Percentiles rank a stretch among this genome's conserved stretches.
phyloP scores from a whole-genome alignment of 2,329 filamentous ascomycete species.

The Pyrenophora seminiperda region DNA sequence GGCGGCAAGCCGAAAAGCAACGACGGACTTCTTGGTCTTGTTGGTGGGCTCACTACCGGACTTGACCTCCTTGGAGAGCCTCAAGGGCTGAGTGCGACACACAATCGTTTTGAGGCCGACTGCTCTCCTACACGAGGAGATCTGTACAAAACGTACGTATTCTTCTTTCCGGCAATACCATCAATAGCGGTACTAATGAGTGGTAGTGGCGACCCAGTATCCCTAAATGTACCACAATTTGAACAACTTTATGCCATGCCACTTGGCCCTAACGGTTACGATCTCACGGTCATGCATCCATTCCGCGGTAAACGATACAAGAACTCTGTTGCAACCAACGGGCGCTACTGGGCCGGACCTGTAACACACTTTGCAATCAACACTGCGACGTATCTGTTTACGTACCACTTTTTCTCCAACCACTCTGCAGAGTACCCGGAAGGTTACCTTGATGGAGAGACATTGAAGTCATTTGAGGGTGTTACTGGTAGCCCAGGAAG shows the following conservation, averaged over 20 bases:
- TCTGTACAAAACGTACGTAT: slow-evolving; percentile 7
- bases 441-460: slow-evolving; percentile 24
- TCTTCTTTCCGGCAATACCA: background rate
- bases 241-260: slow-evolving; percentile 10
- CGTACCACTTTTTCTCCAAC: slow-evolving; percentile 26
- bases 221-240: slow-evolving; percentile 4
- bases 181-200: background rate
- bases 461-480: slow-evolving; percentile 25
- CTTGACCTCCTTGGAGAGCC: slow-evolving; percentile 21
- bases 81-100: slow-evolving; percentile 20
- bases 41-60: slow-evolving; percentile 23
- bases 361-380: slow-evolving; percentile 25
- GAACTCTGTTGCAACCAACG: slow-evolving; percentile 23
- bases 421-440: slow-evolving; percentile 27
- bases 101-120: slow-evolving; percentile 27
- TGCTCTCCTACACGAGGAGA: slow-evolving; percentile 22
- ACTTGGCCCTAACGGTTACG: slow-evolving; percentile 3
- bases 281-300: slow-evolving; percentile 4
- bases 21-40: slow-evolving; percentile 11
- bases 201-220: slow-evolving; percentile 5
- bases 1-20: slow-evolving; percentile 21
- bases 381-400: slow-evolving; percentile 13
- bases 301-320: slow-evolving; percentile 26
- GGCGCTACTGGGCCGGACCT: slow-evolving; percentile 22
- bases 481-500: slow-evolving; percentile 26